Conservation (phyloP, 495 filamentous ascomycete genomes). For the Diplogelasinospora grovesii region DNA sequence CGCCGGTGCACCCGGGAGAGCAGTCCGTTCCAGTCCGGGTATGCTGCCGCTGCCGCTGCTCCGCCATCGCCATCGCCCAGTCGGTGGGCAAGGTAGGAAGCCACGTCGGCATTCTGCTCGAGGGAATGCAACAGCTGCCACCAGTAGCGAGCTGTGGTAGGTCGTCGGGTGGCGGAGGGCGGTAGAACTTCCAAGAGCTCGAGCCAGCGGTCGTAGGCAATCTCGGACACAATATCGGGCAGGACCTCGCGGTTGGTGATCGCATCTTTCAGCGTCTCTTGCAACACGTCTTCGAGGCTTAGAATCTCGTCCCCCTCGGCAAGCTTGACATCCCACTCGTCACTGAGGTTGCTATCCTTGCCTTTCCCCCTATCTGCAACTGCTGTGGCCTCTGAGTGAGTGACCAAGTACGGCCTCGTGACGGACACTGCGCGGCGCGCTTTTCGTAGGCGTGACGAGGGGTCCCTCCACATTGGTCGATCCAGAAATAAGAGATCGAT, state of each 20-base stretch:
- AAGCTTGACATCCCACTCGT: neutral
- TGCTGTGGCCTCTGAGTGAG: neutral
- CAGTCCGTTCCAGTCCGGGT: constrained; percentile 20
- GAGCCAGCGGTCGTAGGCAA: constrained; percentile 26
- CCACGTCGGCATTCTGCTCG: constrained; percentile 25
- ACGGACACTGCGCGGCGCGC: constrained; percentile 2
- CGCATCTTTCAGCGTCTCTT: constrained; percentile 12
- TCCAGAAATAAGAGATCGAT: constrained; percentile 27
- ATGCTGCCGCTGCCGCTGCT: too few species aligned
- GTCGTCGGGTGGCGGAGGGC: constrained; percentile 2
- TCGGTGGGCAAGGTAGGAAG: neutral
- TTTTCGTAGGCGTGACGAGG: constrained; percentile 8
- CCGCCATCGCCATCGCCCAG: too few species aligned
- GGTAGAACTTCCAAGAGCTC: constrained; percentile 29
- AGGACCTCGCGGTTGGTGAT: neutral
- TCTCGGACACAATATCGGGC: constrained; percentile 16
- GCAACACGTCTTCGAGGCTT: constrained; percentile 20
- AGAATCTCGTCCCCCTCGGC: constrained; percentile 7
- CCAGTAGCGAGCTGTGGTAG: constrained; percentile 13
- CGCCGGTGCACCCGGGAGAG: constrained; percentile 22
- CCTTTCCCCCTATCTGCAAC: neutral
- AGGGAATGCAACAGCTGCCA: constrained; percentile 24
- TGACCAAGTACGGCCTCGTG: neutral
- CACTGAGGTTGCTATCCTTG: neutral
- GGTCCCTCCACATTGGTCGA: constrained; percentile 15